Conservation (phyloP, 345 rosid genomes). For the Populus nigra region DNA sequence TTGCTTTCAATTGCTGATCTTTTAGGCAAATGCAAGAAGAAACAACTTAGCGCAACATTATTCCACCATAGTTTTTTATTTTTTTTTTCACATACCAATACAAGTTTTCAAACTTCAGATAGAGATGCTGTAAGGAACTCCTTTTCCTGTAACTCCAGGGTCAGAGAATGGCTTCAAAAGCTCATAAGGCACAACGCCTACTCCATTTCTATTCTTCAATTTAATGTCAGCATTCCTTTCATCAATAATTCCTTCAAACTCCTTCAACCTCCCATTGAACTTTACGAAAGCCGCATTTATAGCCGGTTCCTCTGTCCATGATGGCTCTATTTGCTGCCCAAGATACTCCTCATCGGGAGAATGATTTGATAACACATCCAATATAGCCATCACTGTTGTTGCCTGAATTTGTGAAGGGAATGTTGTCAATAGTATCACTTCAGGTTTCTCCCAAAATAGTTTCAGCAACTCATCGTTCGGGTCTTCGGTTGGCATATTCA, state of each 20-base stretch:
- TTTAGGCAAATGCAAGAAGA: neutral
- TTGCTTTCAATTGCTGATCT: neutral
- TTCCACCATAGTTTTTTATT: too few species aligned
- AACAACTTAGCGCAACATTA: neutral
- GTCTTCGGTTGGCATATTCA: neutral
- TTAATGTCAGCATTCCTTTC: neutral
- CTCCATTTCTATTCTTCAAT: constrained; percentile 3
- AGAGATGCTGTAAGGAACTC: constrained; percentile 13
- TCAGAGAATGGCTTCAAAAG: constrained; percentile 13
- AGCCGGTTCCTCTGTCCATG: neutral
- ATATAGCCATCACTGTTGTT: neutral
- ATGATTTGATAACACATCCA: neutral
- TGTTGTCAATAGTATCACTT: neutral
- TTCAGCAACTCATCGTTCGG: neutral
- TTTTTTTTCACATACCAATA: neutral
- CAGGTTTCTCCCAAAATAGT: neutral
- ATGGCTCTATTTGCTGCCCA: neutral
- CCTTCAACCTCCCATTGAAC: neutral
- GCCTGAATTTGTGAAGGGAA: neutral
- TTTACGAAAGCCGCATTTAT: neutral
- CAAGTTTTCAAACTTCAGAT: neutral
- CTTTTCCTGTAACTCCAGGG: constrained; percentile 12
- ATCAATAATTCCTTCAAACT: neutral
- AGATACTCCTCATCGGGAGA: neutral
- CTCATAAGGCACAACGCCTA: constrained; percentile 9